A percentile compares a stretch with the other conserved stretches of the same genome.
Evolutionary conservation across 1,284 basidiomycete species (phyloP).

Genomic region (Pseudozyma flocculosa): DNA sequence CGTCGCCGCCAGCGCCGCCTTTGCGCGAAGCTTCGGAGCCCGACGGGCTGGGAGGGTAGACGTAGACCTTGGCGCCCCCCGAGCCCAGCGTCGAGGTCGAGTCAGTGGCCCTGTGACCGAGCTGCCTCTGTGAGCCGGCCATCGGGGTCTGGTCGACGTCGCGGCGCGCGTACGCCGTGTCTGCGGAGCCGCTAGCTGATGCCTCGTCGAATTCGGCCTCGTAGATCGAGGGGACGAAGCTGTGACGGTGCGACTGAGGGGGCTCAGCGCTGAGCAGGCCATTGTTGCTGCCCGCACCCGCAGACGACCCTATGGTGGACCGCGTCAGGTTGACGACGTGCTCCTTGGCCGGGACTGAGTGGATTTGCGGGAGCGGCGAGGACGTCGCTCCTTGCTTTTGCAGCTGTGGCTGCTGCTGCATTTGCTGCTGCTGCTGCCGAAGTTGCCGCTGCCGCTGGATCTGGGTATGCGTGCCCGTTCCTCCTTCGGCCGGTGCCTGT

Average conservation of each 20-base stretch:
- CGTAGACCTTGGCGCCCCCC: constrained; percentile 36
- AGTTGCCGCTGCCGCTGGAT: too few species aligned
- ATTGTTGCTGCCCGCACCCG: too few species aligned
- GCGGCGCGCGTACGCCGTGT: background rate
- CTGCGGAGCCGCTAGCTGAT: too few species aligned
- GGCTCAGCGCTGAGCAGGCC: background rate
- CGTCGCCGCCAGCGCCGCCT: constrained; percentile 1
- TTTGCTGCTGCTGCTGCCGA: too few species aligned
- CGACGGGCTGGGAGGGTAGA: constrained; percentile 47
- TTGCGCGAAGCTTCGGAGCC: constrained; percentile 20
- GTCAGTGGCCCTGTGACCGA: constrained; percentile 15
- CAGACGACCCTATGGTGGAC: background rate
- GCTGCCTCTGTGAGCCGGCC: constrained; percentile 10
- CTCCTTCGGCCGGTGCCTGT: too few species aligned
- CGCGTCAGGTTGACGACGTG: constrained; percentile 42
- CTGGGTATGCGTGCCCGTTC: too few species aligned
- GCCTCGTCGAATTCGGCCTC: constrained; percentile 1
- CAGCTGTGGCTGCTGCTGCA: background rate
- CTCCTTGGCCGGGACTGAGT: constrained; percentile 21
- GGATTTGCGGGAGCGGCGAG: constrained; percentile 15
- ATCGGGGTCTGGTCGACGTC: constrained; percentile 19
- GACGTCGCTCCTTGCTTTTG: too few species aligned
- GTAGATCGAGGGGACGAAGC: constrained; percentile 23
- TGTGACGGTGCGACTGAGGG: constrained; percentile 9
- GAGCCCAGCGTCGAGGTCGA: constrained; percentile 27